A percentile compares a stretch with the other conserved stretches of the same genome.
Evolutionary conservation across 2,329 filamentous ascomycete genomes (phyloP).

Genomic region (Venturia pyrina): DNA sequence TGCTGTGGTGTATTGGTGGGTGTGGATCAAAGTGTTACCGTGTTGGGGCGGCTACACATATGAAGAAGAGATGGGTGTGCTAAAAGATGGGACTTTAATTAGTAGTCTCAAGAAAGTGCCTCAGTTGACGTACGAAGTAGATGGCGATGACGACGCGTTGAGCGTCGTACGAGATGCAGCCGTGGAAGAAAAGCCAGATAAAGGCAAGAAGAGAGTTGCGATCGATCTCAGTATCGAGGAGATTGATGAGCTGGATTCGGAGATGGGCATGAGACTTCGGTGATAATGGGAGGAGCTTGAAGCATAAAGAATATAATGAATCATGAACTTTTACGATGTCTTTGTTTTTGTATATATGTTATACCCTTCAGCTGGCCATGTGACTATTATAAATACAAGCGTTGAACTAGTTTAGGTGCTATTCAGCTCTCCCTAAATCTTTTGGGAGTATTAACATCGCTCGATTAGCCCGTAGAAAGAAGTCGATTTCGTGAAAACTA

Average conservation of each 20-base stretch:
- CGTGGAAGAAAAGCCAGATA: conserved; percentile 1
- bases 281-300: neutral
- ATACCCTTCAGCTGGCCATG: too few species aligned
- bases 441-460: too few species aligned
- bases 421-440: too few species aligned
- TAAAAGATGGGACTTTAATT: conserved; percentile 58
- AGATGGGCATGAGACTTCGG: neutral
- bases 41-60: conserved; percentile 48
- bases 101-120: conserved; percentile 41
- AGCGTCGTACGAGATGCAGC: neutral
- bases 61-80: conserved; percentile 49
- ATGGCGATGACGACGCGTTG: neutral
- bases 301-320: too few species aligned
- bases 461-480: too few species aligned
- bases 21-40: conserved; percentile 55
- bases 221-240: neutral
- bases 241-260: neutral
- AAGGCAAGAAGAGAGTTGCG: neutral
- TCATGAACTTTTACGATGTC: too few species aligned
- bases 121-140: neutral
- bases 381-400: too few species aligned
- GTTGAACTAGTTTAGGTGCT: too few species aligned
- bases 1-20: conserved; percentile 56
- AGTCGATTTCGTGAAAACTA: too few species aligned
- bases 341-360: too few species aligned